phyloP scores from a whole-genome alignment of 1,139 yeast genomes.

The Debaryomyces sp. region DNA sequence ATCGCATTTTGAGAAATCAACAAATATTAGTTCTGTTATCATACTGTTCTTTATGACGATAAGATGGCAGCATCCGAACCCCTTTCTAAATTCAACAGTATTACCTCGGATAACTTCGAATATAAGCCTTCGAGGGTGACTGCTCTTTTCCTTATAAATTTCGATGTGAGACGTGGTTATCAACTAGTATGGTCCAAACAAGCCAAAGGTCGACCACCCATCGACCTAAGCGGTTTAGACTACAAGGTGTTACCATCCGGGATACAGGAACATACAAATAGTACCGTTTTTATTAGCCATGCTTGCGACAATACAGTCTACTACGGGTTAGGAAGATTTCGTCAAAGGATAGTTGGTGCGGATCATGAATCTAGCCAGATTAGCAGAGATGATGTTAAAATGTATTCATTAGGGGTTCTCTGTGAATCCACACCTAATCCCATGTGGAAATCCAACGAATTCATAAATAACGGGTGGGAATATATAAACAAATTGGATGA shows the following conservation, averaged over 20 bases:
- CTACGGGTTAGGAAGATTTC: slow-evolving; percentile 42
- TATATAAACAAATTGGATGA: slow-evolving; percentile 50
- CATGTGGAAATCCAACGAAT: slow-evolving; percentile 57
- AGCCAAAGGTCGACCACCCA: slow-evolving; percentile 14
- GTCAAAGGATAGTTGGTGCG: slow-evolving; percentile 27
- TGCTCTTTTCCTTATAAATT: slow-evolving; percentile 61
- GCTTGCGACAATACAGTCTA: slow-evolving; percentile 26
- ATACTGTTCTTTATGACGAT: background rate
- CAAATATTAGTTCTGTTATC: background rate
- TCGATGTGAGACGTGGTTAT: slow-evolving; percentile 66
- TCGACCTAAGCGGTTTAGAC: slow-evolving; percentile 52
- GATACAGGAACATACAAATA: slow-evolving; percentile 62
- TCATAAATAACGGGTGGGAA: slow-evolving; percentile 57
- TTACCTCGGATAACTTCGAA: slow-evolving; percentile 5
- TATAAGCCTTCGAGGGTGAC: slow-evolving; percentile 34
- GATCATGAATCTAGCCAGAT: slow-evolving; percentile 15
- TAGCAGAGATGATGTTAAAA: slow-evolving; percentile 57
- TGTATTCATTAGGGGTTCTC: slow-evolving; percentile 69
- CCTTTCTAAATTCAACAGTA: slow-evolving; percentile 4
- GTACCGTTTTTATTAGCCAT: slow-evolving; percentile 44
- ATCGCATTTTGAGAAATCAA: slow-evolving; percentile 3
- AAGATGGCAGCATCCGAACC: slow-evolving; percentile 2
- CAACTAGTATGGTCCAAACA: slow-evolving; percentile 57
- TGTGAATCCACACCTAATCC: slow-evolving; percentile 40
- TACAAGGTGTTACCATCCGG: slow-evolving; percentile 83